Conservation (phyloP, 805 yeast genomes). For the Jamesozyma spencerorum region DNA sequence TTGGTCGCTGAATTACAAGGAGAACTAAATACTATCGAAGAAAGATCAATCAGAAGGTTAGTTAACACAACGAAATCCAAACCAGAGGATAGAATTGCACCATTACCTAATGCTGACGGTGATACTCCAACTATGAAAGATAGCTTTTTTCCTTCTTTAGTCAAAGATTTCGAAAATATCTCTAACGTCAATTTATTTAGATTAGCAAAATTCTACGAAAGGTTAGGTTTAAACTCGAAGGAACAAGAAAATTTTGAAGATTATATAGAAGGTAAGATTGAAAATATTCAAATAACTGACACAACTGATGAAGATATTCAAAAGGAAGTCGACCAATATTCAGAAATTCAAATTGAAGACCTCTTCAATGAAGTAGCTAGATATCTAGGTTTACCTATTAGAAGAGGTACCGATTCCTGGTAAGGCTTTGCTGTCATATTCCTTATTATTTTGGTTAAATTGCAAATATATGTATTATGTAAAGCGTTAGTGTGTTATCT, state of each 20-base stretch:
- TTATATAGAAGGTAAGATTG: slow-evolving; percentile 42
- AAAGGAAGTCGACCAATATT: slow-evolving; percentile 24
- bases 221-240: slow-evolving; percentile 54
- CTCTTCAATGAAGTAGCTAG: slow-evolving; percentile 59
- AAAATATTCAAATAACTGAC: slow-evolving; percentile 32
- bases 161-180: slow-evolving; percentile 43
- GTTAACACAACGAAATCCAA: slow-evolving; percentile 46
- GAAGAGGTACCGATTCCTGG: slow-evolving; percentile 48
- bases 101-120: slow-evolving; percentile 74
- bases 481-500: background rate
- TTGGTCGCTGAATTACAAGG: slow-evolving; percentile 85
- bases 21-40: slow-evolving; percentile 72
- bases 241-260: slow-evolving; percentile 45
- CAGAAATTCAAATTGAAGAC: slow-evolving; percentile 42
- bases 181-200: slow-evolving; percentile 38
- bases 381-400: slow-evolving; percentile 50
- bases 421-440: slow-evolving; percentile 16
- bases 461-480: too few species aligned
- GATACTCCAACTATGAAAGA: slow-evolving; percentile 42
- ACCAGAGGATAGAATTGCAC: slow-evolving; percentile 44
- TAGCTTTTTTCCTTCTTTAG: slow-evolving; percentile 46
- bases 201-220: slow-evolving; percentile 65
- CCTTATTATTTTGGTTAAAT: too few species aligned
- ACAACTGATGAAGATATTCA: slow-evolving; percentile 25
- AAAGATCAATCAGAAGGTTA: slow-evolving; percentile 62